These are phyloP conservation scores for Populus tremula DNA, from an alignment of 345 rosid genomes.

Conservation along the genomic window DNA sequence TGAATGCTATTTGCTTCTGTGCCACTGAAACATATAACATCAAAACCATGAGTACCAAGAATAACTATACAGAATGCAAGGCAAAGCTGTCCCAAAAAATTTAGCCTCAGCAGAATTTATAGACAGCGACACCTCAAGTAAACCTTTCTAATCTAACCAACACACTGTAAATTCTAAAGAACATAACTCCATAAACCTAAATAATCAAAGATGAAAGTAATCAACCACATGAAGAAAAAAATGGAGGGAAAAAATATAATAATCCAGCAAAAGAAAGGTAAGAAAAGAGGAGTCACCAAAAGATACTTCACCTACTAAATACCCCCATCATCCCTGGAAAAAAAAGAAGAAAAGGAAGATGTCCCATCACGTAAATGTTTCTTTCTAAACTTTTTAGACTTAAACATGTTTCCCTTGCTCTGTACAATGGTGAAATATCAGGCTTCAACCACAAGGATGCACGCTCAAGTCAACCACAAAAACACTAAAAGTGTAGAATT, in stretches of 20 bases:
- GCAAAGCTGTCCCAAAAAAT: not conserved
- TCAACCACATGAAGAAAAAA: not conserved
- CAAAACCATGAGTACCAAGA: conserved; percentile 19
- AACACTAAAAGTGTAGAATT: too few relatives aligned
- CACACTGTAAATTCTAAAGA: not conserved
- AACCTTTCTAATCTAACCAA: not conserved
- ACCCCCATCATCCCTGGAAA: not conserved
- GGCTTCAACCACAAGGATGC: too few relatives aligned
- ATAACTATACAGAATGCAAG: conserved; percentile 1
- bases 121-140: not conserved
- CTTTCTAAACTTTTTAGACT: too few relatives aligned
- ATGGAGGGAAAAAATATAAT: not conserved
- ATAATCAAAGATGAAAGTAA: not conserved
- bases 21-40: conserved; percentile 39
- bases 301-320: not conserved
- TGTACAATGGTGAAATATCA: too few relatives aligned
- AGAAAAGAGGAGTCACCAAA: not conserved
- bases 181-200: not conserved
- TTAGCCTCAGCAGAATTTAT: too few relatives aligned
- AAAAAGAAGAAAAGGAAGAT: not conserved
- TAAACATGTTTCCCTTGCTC: too few relatives aligned
- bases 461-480: too few relatives aligned
- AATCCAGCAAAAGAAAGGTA: not conserved
- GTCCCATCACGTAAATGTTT: not conserved
- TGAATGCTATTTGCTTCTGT: conserved; percentile 36